Conservation (phyloP, 2,329 filamentous ascomycete genomes). For the Colletotrichum chrysophilum region DNA sequence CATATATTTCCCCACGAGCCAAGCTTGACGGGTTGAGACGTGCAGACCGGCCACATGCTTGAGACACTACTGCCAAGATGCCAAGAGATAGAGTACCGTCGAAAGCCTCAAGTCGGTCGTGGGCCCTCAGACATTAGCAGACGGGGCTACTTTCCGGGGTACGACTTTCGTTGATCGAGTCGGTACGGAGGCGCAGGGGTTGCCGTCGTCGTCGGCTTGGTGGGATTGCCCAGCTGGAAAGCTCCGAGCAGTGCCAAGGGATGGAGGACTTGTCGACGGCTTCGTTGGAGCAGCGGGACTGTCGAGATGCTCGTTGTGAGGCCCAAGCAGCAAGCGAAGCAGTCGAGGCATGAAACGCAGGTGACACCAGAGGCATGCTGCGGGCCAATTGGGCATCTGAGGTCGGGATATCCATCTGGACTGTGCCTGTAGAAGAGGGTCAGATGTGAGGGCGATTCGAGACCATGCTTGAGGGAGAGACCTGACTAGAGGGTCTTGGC, state of each 20-base stretch:
- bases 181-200: slow-evolving; percentile 12
- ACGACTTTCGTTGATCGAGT: slow-evolving; percentile 6
- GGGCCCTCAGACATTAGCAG: slow-evolving; percentile 12
- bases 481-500: slow-evolving; percentile 20
- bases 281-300: background rate
- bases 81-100: slow-evolving; percentile 15
- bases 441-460: slow-evolving; percentile 12
- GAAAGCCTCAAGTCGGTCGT: slow-evolving; percentile 8
- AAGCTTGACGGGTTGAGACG: slow-evolving; percentile 10
- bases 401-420: slow-evolving; percentile 11
- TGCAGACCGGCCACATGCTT: slow-evolving; percentile 9
- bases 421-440: background rate
- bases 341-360: slow-evolving; percentile 21
- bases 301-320: background rate
- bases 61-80: slow-evolving; percentile 12
- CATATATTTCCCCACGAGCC: slow-evolving; percentile 20
- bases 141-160: slow-evolving; percentile 8
- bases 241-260: slow-evolving; percentile 10
- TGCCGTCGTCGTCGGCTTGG: background rate
- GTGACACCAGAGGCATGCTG: slow-evolving; percentile 18
- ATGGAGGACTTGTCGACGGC: background rate
- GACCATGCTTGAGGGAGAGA: slow-evolving; percentile 15
- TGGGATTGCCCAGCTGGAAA: slow-evolving; percentile 19
- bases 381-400: slow-evolving; percentile 10
- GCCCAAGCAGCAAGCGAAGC: slow-evolving; percentile 14